Conservation (phyloP, 371 early-diverging fungal genomes). For the Zopfochytrium polystomum region DNA sequence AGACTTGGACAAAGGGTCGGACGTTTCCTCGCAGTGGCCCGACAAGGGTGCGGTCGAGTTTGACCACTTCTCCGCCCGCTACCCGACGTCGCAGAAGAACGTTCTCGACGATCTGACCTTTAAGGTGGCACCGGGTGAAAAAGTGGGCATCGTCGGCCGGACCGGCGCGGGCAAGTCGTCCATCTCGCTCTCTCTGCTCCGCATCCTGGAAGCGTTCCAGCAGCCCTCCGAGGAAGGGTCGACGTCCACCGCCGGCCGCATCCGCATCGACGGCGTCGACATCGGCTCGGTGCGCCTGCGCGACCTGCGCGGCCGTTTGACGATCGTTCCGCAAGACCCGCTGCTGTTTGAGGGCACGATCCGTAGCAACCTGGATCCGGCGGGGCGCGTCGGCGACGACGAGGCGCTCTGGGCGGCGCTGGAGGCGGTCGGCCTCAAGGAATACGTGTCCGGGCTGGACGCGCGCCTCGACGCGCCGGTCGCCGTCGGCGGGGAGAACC, state of each 20-base stretch:
- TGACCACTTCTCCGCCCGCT: too few species aligned
- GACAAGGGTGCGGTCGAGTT: too few species aligned
- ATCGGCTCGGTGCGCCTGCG: conserved; percentile 16
- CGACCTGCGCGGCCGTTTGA: conserved; percentile 17
- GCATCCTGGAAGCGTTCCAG: conserved; percentile 75
- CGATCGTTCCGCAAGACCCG: conserved; percentile 30
- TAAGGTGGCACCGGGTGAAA: too few species aligned
- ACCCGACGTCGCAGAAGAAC: too few species aligned
- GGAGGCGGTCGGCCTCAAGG: conserved; percentile 27
- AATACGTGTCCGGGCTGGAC: conserved; percentile 21
- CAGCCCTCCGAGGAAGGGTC: too few species aligned
- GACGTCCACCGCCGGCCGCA: conserved; percentile 40
- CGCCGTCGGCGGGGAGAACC: conserved; percentile 29
- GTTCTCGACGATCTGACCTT: too few species aligned
- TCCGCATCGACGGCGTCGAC: conserved; percentile 35
- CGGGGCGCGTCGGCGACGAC: conserved; percentile 13
- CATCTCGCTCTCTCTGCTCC: conserved; percentile 73
- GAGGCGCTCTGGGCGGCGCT: conserved; percentile 25
- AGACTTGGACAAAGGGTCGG: too few species aligned
- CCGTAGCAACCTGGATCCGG: conserved; percentile 14
- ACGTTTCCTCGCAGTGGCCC: too few species aligned
- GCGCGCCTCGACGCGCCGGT: conserved; percentile 26
- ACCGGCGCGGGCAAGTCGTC: conserved; percentile 90
- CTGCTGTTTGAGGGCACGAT: conserved; percentile 23
- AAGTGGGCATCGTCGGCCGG: too few species aligned